These are phyloP conservation scores for Gomphus bonarii DNA, from an alignment of 1,284 basidiomycete genomes.

Conservation along the genomic window DNA sequence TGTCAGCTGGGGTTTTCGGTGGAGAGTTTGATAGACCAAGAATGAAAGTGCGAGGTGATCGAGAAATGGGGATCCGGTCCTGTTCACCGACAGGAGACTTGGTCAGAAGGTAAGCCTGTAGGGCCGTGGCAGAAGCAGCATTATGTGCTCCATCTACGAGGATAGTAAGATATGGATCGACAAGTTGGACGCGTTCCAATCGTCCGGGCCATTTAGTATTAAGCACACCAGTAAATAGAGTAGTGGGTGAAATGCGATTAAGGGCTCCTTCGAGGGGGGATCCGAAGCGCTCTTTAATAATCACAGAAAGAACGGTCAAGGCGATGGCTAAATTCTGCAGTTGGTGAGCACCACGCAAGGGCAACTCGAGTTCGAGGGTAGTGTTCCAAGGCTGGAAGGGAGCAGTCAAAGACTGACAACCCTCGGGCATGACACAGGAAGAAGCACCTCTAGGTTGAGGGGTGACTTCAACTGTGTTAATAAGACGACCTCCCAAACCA, in stretches of 20 bases:
- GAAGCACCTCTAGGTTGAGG: constrained; percentile 16
- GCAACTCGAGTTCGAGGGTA: constrained; percentile 28
- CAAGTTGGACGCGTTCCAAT: constrained; percentile 56
- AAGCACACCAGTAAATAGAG: constrained; percentile 50
- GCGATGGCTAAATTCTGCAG: constrained; percentile 72
- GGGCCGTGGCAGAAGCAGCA: constrained; percentile 62
- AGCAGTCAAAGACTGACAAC: constrained; percentile 32
- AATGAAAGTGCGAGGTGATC: constrained; percentile 49
- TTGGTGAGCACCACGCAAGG: constrained; percentile 77
- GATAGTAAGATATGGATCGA: constrained; percentile 27
- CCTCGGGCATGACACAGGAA: constrained; percentile 31
- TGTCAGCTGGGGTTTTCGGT: constrained; percentile 64
- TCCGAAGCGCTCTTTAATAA: constrained; percentile 30
- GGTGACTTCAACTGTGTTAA: constrained; percentile 23
- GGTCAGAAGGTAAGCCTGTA: constrained; percentile 61
- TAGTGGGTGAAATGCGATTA: constrained; percentile 30
- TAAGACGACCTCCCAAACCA: constrained; percentile 31
- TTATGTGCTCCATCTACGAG: constrained; percentile 97
- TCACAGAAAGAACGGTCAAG: constrained; percentile 48
- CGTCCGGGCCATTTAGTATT: constrained; percentile 72
- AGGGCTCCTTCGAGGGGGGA: constrained; percentile 12
- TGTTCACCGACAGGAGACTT: constrained; percentile 16
- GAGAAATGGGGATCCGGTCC: constrained; percentile 12
- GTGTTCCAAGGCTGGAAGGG: constrained; percentile 33
- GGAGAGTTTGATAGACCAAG: constrained; percentile 74